Evolutionary conservation across 2,329 filamentous ascomycete genomes (phyloP), one percentile per base, ranked within the genome.

Genomic region (Nothopassalora personata): DNA sequence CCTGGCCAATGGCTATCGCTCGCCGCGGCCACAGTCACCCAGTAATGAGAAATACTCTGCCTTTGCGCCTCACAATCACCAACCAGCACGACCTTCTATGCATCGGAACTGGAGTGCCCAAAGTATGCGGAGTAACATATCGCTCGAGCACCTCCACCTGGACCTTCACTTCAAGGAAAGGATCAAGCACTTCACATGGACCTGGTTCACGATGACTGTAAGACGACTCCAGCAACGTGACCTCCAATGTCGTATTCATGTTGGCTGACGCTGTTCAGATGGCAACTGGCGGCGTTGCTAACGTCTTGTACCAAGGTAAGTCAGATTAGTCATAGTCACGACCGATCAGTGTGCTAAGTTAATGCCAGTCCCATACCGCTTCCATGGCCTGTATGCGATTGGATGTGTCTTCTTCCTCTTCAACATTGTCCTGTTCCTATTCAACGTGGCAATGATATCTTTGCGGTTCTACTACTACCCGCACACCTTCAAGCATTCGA

Each of bases 161-260:
- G 67, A 67, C 55, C 57, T 82, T 19, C 69, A 73, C 48, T 83
- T 81, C 75, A 79, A 76, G 62, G 76, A 83, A 63, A 74, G 84
- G n/a, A 79, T 86, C 48, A 74, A 80, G 53, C 84, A 86, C 73
- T 81, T 85, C 63, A 86, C 84, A 0, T 93, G 89, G 89, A 91
- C 88, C 0, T 93, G 86, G 80, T 93, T 91, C 68, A 90, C 88
- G 0, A 74, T 85, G 70, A 84, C 82, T 0, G 68, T 71, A 54
- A 62, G 66, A 6, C 48, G 15, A 1, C 13, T 27, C n/a, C 19
- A 4, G 27, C 31, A 15, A 19, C 31, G 19, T 19, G 18, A 2
- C 7, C 19, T n/a, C n/a, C 10, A 2, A 7, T 23, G 23, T 23
- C 23, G 23, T 23, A 23, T 18, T 5, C 18, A 30, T 18, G 8